Evolutionary conservation across 2,329 filamentous ascomycete species (phyloP), one percentile per base, ranked within the genome.

Genomic region (Diaporthe sp.): DNA sequence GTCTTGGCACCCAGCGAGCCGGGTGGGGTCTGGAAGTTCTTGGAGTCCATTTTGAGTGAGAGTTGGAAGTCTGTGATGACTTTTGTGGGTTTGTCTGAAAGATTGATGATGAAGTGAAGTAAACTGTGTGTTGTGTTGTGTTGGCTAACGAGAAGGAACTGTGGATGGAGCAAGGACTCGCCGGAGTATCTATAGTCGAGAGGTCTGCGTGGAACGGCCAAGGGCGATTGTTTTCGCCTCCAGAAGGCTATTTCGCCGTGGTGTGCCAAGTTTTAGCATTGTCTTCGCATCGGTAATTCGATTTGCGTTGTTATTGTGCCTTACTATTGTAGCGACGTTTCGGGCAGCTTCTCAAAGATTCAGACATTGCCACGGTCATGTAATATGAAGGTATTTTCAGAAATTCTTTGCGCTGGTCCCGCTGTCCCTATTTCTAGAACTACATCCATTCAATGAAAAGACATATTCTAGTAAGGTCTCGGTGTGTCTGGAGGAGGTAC

Each of bases 321-420:
- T 12, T 69, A 13, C 7, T 42, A 69, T 69, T 69, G 65, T 69
- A 3, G 1, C 1, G 65, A 68, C 8, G 37, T 28, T 55, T 55
- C n/a, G 34, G n/a, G 49, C n/a, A 69, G n/a, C 37, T 69, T 12
- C 34, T 69, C 65, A 69, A 69, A 69, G 65, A 55, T n/a, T 31
- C 3, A 25, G 8, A 28, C 31, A 55, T 42, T 55, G 2, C 4
- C 31, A 42, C 34, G 22, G 49, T 17, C 34, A 42, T 22, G 7
- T 25, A 3, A 5, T 9, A 19, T 19, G 1, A 4, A 34, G 42
- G 9, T 42, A 2, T 2, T 39, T 28, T 55, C n/a, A 39, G 17
- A 51, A 55, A 19, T 3, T 25, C 49, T 55, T 69, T 55, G 28
- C 65, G 17, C 34, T 42, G 3, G 4, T 55, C 15, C 65, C 65